Evolutionary conservation across 768 basidiomycete species (phyloP).

Genomic region (Boletus pseudopeckii): DNA sequence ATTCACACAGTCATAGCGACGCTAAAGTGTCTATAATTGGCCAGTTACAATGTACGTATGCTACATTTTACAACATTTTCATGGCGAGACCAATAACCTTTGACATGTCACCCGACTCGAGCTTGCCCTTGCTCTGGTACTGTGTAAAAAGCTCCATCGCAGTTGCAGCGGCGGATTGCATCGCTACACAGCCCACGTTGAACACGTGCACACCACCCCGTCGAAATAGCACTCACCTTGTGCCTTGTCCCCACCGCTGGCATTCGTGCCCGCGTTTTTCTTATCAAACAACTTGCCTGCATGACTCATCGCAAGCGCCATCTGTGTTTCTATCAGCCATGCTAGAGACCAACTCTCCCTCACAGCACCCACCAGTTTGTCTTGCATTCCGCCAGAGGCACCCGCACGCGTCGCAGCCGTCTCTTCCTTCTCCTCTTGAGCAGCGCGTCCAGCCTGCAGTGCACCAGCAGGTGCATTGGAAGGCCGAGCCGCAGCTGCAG

Average conservation of each 20-base stretch:
- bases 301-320: slow-evolving; percentile 31
- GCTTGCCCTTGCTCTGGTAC: slow-evolving; percentile 24
- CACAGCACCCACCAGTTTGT: slow-evolving; percentile 26
- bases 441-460: slow-evolving; percentile 1
- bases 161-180: slow-evolving; percentile 31
- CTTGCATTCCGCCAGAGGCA: slow-evolving; percentile 23
- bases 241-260: slow-evolving; percentile 20
- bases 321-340: slow-evolving; percentile 10
- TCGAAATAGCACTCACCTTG: slow-evolving; percentile 19
- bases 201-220: background rate
- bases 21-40: background rate
- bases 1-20: slow-evolving; percentile 1
- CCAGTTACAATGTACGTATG: background rate
- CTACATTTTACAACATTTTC: slow-evolving; percentile 20
- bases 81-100: slow-evolving; percentile 24
- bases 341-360: background rate
- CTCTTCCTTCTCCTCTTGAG: slow-evolving; percentile 7
- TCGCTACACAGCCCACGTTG: slow-evolving; percentile 16
- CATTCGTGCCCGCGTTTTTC: slow-evolving; percentile 23
- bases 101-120: slow-evolving; percentile 31
- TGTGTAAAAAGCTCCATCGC: slow-evolving; percentile 28
- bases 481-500: slow-evolving; percentile 7
- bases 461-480: slow-evolving; percentile 19
- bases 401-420: slow-evolving; percentile 1
- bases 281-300: slow-evolving; percentile 33